Percentiles rank a stretch among this genome's conserved stretches.
Conservation (phyloP, 257 asterid species). For the Dorcoceras hygrometricum region DNA sequence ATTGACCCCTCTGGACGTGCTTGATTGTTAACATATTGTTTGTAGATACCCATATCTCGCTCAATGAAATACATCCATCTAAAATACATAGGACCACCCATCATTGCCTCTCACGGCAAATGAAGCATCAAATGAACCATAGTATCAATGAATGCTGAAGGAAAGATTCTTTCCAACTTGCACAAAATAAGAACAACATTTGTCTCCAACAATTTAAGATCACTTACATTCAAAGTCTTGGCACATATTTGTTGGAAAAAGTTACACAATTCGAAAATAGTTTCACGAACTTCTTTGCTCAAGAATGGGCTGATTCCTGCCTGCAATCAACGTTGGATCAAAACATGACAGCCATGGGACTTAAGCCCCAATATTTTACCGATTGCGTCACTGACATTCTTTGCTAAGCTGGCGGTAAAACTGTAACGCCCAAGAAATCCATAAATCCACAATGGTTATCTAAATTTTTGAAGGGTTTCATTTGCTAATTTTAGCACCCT, state of each 20-base stretch:
- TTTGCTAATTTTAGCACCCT: no score
- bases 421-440: no score
- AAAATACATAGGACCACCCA: background rate
- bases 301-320: background rate
- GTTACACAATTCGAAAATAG: conserved; percentile 11
- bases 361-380: no score
- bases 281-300: background rate
- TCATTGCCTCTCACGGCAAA: conserved; percentile 13
- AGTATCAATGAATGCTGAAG: background rate
- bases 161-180: no score
- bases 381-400: no score
- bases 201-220: background rate
- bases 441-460: no score
- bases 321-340: background rate
- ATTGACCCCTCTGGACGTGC: no score
- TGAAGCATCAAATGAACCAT: conserved; percentile 22
- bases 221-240: conserved; percentile 9
- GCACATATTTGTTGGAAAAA: conserved; percentile 19
- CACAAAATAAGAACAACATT: conserved; percentile 10
- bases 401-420: no score
- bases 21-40: no score
- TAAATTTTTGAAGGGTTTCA: no score
- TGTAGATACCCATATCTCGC: no score
- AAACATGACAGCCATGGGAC: no score
- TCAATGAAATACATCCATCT: conserved; percentile 15